Base-by-base conservation (phyloP, 1,284 basidiomycete species). In the Amylostereum chailletii region DNA sequence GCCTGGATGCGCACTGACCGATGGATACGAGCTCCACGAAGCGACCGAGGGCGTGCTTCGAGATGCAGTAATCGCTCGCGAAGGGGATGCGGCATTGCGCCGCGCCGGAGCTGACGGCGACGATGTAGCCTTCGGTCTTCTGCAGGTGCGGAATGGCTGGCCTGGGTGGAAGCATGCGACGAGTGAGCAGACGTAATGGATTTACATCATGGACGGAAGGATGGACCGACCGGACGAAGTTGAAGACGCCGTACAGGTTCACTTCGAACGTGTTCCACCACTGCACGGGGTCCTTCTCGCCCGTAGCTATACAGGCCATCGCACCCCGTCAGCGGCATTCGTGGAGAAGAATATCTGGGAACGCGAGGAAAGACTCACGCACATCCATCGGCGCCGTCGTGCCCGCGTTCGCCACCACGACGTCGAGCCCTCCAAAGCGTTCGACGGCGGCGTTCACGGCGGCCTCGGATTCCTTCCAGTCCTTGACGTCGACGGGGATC, bases 91-190 rank as follows among this genome's bases (percentile, higher is more conserved):
- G 39, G n/a, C n/a, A 27, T 27, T 40, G 39, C 11, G 39, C 39
- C 39, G 39, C 29, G n/a, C n/a, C 11, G 34, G 37, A 45, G 9
- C 46, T 51, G 38, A 51, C 50, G 19, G 45, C 47, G 34, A 55
- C 45, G 27, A 51, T 48, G n/a, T 53, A 32, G 19, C 19, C 19
- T 19, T 19, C 19, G 19, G 19, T 19, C 19, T 19, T 19, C 19
- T 19, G 19, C 19, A 19, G 19, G 19, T 19, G 19, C 19, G 19
- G 19, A 19, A 19, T 19, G 19, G 19, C 19, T 10, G 42, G 39
- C 36, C 36, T 37, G 36, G 39, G 19, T 19, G 19, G 19, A 19
- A 19, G 19, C 19, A 19, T 19, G 19, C 19, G 19, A 19, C 19
- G 19, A 19, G 19, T 19, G 19, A 19, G 19, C 19, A 19, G 19